Base-by-base conservation (phyloP, 1,284 basidiomycete species). In the Cutaneotrichosporon sp. region DNA sequence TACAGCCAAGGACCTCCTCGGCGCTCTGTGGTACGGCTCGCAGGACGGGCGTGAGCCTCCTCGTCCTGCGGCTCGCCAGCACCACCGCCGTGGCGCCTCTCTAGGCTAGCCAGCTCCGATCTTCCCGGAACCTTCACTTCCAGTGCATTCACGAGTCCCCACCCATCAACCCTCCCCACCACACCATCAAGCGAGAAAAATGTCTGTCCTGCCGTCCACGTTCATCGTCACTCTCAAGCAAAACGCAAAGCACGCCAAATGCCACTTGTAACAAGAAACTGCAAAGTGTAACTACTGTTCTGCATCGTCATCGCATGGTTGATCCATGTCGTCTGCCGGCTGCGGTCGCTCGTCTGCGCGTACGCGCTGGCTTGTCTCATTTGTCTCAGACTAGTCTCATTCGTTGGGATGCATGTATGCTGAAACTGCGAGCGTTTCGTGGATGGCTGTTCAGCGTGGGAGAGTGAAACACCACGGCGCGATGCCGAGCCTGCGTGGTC, bases 1-100 rank as follows among this genome's bases (percentile, higher is more conserved):
- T 53, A 72, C 74, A 8, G 75, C 75, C 12, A 74, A 72, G 57
- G 75, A 75, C 54, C 61, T 76, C 20, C 60, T 76, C 25, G 74
- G 74, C n/a, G 68, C 70, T 3, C 57, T 75, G 54, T 75, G 74
- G 74, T 73, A 73, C 51, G 71, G 71, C n/a, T 52, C 55, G 44
- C 31, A 29, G 25, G 34, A 47, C 34, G 46, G 41, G 37, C 16
- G 20, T 17, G 35, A n/a, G 7, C 37, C 27, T 4, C 27, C 19
- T 19, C 37, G 35, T 31, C 27, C 19, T 24, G 32, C 20, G 9
- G 27, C 20, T 9, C 41, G 39, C n/a, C n/a, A n/a, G 39, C 20
- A 17, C 22, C 38, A 42, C 29, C 29, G 38, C 26, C 27, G 39
- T 2, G 48, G 48, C 22, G 39, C 48, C 8, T 42, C 31, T 6